Evolutionary conservation across 2,329 filamentous ascomycete genomes (phyloP).

Genomic region (Ophiosphaerella narmari): DNA sequence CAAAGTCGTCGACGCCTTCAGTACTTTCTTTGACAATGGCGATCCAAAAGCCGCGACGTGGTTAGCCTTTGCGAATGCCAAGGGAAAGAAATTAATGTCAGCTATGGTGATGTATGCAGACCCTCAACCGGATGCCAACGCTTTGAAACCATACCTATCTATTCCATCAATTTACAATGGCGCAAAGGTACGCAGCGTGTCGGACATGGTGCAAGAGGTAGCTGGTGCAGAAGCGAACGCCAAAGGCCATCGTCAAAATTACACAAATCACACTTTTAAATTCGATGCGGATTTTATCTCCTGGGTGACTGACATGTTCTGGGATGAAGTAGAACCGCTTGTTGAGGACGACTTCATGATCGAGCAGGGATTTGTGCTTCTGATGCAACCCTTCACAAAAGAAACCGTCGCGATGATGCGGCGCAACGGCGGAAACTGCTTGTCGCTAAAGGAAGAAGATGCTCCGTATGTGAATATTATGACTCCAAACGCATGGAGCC

Average conservation of each 20-base stretch:
- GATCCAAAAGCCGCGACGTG: conserved; percentile 9
- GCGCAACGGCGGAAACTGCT: conserved; percentile 27
- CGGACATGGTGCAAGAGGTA: conserved; percentile 30
- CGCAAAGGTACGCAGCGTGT: conserved; percentile 9
- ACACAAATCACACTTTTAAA: conserved; percentile 30
- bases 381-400: conserved; percentile 19
- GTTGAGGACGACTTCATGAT: conserved; percentile 11
- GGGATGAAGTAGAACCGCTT: conserved; percentile 15
- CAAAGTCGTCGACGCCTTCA: conserved; percentile 8
- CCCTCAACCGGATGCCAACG: neutral
- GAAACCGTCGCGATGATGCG: conserved; percentile 15
- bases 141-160: conserved; percentile 3
- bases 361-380: conserved; percentile 7
- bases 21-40: conserved; percentile 15
- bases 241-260: conserved; percentile 30
- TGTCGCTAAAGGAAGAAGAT: conserved; percentile 20
- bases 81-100: conserved; percentile 3
- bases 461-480: conserved; percentile 20
- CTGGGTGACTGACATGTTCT: conserved; percentile 22
- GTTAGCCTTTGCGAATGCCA: conserved; percentile 1
- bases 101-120: conserved; percentile 8
- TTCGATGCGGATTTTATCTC: conserved; percentile 20
- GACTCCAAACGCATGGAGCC: conserved; percentile 22
- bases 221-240: conserved; percentile 33
- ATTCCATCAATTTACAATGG: conserved; percentile 11